Evolutionary conservation across 805 yeast genomes (phyloP).

Genomic region (Sugiyamaella qingdaonensis): DNA sequence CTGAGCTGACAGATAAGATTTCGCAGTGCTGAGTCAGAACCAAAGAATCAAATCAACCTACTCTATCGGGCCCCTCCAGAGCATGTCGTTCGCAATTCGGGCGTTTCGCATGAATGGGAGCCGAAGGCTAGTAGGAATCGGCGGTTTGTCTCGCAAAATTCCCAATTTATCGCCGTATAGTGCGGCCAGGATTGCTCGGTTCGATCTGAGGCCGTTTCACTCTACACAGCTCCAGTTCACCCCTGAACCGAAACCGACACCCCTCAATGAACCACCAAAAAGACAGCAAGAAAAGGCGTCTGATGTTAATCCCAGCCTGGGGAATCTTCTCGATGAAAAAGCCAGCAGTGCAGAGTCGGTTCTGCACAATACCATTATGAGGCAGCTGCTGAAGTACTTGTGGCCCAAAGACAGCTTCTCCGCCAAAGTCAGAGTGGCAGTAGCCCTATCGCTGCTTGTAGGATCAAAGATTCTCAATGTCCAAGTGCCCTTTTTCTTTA

Average conservation of each 20-base stretch:
- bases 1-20: too few species aligned
- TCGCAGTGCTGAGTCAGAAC: too few species aligned
- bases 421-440: slow-evolving; percentile 62
- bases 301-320: background rate
- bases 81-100: too few species aligned
- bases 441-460: slow-evolving; percentile 70
- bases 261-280: background rate
- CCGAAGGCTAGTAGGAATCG: too few species aligned
- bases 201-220: too few species aligned
- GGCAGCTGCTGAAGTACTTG: slow-evolving; percentile 29
- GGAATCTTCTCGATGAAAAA: slow-evolving; percentile 5
- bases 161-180: too few species aligned
- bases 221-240: background rate
- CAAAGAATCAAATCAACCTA: too few species aligned
- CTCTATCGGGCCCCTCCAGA: too few species aligned
- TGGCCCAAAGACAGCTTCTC: slow-evolving; percentile 34
- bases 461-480: slow-evolving; percentile 84
- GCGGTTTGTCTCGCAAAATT: too few species aligned
- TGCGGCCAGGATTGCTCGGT: too few species aligned
- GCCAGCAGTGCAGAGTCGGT: slow-evolving; percentile 6
- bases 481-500: slow-evolving; percentile 94
- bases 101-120: too few species aligned
- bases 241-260: background rate
- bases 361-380: slow-evolving; percentile 23
- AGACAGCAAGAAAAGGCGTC: background rate